Evolutionary conservation across 2,329 filamentous ascomycete species (phyloP).

Genomic region (Metarhizium sp.): DNA sequence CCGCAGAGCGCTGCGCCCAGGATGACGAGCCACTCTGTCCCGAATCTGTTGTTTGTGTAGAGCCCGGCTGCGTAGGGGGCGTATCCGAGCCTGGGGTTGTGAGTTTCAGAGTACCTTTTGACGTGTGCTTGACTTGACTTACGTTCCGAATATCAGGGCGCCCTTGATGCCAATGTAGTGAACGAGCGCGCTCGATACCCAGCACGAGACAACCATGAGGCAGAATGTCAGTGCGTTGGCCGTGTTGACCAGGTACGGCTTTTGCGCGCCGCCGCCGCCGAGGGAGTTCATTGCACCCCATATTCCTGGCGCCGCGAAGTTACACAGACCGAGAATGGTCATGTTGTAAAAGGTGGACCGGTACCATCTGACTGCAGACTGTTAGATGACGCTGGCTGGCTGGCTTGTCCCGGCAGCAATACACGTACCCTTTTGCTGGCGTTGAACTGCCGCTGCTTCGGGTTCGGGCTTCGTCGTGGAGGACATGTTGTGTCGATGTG

Average conservation of each 20-base stretch:
- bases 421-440: not conserved
- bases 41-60: constrained; percentile 64
- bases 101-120: not conserved
- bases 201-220: constrained; percentile 64
- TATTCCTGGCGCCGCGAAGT: constrained; percentile 61
- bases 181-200: constrained; percentile 54
- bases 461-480: not conserved
- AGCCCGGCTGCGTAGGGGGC: constrained; percentile 62
- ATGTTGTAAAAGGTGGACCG: constrained; percentile 66
- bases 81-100: constrained; percentile 41
- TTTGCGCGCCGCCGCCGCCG: constrained; percentile 57
- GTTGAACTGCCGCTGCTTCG: not conserved
- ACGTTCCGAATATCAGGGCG: constrained; percentile 61
- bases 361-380: constrained; percentile 52
- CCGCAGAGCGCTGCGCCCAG: constrained; percentile 61
- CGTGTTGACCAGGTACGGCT: constrained; percentile 58
- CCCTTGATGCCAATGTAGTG: constrained; percentile 62
- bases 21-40: constrained; percentile 58
- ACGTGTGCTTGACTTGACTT: constrained; percentile 14
- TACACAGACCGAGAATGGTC: constrained; percentile 60
- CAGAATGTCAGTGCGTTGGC: constrained; percentile 65
- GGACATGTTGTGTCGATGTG: not conserved
- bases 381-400: no score
- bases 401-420: not conserved
- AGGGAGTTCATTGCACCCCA: constrained; percentile 68